Evolutionary conservation across 768 basidiomycete species (phyloP).

Genomic region (Boletus rufocinnamomeus): DNA sequence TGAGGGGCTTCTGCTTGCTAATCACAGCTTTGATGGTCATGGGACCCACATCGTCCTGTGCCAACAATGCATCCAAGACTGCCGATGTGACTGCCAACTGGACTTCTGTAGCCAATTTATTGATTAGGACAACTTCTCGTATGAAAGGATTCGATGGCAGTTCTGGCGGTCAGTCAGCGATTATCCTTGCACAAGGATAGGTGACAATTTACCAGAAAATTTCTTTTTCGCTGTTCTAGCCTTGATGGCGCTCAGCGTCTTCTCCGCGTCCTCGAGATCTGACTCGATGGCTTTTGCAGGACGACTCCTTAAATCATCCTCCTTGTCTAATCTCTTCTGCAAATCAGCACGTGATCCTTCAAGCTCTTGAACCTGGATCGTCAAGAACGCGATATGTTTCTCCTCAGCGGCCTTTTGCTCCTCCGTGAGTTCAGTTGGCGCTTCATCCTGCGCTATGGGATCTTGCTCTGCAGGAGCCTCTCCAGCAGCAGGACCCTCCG

Average conservation of each 20-base stretch:
- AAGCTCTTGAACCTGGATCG: constrained; percentile 17
- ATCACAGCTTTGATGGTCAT: constrained; percentile 16
- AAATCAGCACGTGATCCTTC: constrained; percentile 10
- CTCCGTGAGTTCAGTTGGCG: constrained; percentile 19
- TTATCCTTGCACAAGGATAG: neutral
- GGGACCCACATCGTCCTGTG: constrained; percentile 19
- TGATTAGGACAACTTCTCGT: neutral
- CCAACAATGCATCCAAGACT: constrained; percentile 12
- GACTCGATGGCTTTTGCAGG: constrained; percentile 10
- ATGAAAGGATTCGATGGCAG: neutral
- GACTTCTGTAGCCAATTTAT: constrained; percentile 8
- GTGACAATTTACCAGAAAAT: constrained; percentile 20
- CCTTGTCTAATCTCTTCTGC: neutral
- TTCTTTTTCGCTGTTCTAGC: constrained; percentile 22
- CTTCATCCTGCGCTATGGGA: constrained; percentile 20
- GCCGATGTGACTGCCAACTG: constrained; percentile 5
- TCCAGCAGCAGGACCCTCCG: constrained; percentile 3
- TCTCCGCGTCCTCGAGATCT: constrained; percentile 21
- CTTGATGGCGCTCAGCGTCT: constrained; percentile 10
- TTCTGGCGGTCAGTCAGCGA: constrained; percentile 14
- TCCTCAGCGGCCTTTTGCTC: constrained; percentile 25
- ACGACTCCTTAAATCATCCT: neutral
- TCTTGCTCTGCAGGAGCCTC: constrained; percentile 12
- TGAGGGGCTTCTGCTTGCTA: constrained; percentile 1
- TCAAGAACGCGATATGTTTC: constrained; percentile 26